phyloP scores from a whole-genome alignment of 140 eudicot genomes.

The Senecio squalidus region DNA sequence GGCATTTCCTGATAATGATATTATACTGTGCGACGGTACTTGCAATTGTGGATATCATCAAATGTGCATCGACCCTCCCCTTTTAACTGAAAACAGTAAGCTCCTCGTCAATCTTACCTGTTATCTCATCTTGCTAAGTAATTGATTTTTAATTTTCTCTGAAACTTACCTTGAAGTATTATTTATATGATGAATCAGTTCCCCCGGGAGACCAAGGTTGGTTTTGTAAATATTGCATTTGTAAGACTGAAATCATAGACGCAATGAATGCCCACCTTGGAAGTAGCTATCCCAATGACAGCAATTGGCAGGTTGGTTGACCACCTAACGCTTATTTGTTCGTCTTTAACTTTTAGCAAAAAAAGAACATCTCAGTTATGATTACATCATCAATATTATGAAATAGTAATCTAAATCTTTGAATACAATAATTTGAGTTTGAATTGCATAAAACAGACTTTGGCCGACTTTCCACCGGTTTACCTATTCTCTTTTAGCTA shows the following conservation, averaged over 20 bases:
- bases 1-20: slow-evolving; percentile 80
- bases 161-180: slow-evolving; percentile 18
- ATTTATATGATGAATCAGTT: slow-evolving; percentile 41
- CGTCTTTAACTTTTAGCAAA: too few species aligned
- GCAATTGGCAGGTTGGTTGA: slow-evolving; percentile 75
- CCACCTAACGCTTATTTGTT: too few species aligned
- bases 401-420: too few species aligned
- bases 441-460: too few species aligned
- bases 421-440: too few species aligned
- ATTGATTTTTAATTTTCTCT: not conserved
- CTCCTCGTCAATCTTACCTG: not conserved
- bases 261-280: slow-evolving; percentile 96
- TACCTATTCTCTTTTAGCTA: too few species aligned
- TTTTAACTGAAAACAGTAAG: slow-evolving; percentile 88
- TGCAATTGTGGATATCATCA: slow-evolving; percentile 97
- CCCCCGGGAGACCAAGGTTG: slow-evolving; percentile 95
- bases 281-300: slow-evolving; percentile 54
- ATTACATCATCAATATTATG: too few species aligned
- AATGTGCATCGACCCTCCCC: slow-evolving; percentile 92
- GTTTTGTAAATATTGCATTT: slow-evolving; percentile 81
- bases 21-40: slow-evolving; percentile 91
- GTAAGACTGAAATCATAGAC: slow-evolving; percentile 83
- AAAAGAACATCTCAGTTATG: too few species aligned
- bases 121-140: not conserved
- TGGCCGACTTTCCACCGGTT: too few species aligned